Evolutionary conservation across 1,284 basidiomycete genomes (phyloP).

Genomic region (Pseudozyma sp.): DNA sequence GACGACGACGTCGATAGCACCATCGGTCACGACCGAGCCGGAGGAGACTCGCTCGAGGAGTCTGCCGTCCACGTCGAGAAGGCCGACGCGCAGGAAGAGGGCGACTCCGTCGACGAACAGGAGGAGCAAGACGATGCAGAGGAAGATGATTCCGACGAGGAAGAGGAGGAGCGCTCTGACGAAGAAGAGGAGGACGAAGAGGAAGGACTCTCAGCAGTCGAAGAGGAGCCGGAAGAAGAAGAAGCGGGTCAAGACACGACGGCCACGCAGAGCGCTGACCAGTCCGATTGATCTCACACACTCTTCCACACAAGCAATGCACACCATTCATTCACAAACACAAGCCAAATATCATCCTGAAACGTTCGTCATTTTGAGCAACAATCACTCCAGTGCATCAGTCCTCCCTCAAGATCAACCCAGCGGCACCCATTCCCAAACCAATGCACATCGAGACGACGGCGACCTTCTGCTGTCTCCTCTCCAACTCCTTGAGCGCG

Average conservation of each 20-base stretch:
- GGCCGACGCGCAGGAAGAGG: conserved; percentile 44
- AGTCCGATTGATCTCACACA: neutral
- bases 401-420: conserved; percentile 76
- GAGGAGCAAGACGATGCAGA: conserved; percentile 64
- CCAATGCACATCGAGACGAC: conserved; percentile 86
- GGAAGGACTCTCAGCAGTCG: conserved; percentile 46
- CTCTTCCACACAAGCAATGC: neutral
- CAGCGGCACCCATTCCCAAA: conserved; percentile 84
- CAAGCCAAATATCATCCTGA: neutral
- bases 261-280: neutral
- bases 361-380: neutral
- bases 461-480: conserved; percentile 82
- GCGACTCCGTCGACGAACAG: conserved; percentile 72
- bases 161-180: conserved; percentile 35
- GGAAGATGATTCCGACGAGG: conserved; percentile 40
- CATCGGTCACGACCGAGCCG: conserved; percentile 47
- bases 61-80: conserved; percentile 25
- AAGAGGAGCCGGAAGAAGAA: conserved; percentile 43
- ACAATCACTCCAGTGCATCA: neutral
- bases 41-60: conserved; percentile 25
- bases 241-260: conserved; percentile 5
- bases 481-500: conserved; percentile 82
- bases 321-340: neutral
- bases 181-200: conserved; percentile 52
- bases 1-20: conserved; percentile 38